Percentiles rank a stretch among this genome's conserved stretches.
Evolutionary conservation across 805 yeast genomes (phyloP).

Genomic region (Scheffersomyces ergatensis): DNA sequence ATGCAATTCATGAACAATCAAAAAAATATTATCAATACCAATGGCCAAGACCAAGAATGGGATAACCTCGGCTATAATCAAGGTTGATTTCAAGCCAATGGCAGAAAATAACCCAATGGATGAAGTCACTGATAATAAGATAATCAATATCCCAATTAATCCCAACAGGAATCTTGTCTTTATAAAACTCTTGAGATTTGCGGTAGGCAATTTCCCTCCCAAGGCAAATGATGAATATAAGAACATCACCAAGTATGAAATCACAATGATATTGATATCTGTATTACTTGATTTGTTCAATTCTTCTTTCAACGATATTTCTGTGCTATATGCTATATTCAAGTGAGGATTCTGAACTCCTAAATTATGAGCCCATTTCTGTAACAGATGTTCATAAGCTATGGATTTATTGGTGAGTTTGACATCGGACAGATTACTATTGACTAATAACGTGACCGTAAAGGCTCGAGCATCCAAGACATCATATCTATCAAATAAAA

Average conservation of each 20-base stretch:
- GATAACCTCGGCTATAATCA: conserved; percentile 94
- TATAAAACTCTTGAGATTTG: conserved; percentile 28
- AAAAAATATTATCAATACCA: conserved; percentile 93
- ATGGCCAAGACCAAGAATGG: conserved; percentile 91
- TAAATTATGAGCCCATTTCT: conserved; percentile 47
- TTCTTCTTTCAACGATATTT: conserved; percentile 80
- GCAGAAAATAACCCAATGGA: conserved; percentile 80
- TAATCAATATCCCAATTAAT: conserved; percentile 78
- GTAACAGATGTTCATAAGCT: conserved; percentile 75
- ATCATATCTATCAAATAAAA: conserved; percentile 56
- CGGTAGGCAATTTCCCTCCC: conserved; percentile 54
- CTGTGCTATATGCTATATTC: conserved; percentile 73
- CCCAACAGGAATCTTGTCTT: conserved; percentile 75
- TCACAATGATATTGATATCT: conserved; percentile 64
- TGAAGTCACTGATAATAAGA: conserved; percentile 73
- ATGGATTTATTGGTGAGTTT: conserved; percentile 36
- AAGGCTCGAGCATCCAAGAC: conserved; percentile 67
- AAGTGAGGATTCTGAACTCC: conserved; percentile 42
- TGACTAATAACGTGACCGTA: conserved; percentile 68
- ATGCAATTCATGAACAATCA: conserved; percentile 77
- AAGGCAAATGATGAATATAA: conserved; percentile 81
- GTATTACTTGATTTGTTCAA: conserved; percentile 78
- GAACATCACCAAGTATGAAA: conserved; percentile 86
- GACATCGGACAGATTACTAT: conserved; percentile 47
- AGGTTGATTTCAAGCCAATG: conserved; percentile 79